phyloP scores from a whole-genome alignment of 2,329 filamentous ascomycete species.

The Elsinoe ampelina region DNA sequence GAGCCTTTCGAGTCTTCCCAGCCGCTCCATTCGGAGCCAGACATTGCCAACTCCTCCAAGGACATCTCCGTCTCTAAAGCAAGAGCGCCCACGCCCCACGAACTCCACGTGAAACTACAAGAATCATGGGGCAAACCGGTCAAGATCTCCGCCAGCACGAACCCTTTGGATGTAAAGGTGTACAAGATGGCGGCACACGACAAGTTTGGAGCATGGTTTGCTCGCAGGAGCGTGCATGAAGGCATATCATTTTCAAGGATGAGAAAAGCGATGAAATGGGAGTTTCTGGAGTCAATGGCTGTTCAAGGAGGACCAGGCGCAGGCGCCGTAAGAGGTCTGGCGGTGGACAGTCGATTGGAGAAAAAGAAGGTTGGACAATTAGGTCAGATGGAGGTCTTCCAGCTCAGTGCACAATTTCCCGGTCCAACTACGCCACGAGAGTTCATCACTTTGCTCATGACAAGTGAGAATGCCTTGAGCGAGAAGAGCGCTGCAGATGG shows the following conservation, averaged over 20 bases:
- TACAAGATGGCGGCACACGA: slow-evolving; percentile 75
- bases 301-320: slow-evolving; percentile 60
- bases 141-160: slow-evolving; percentile 61
- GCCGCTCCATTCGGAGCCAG: slow-evolving; percentile 50
- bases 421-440: slow-evolving; percentile 81
- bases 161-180: slow-evolving; percentile 65
- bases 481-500: slow-evolving; percentile 32
- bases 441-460: slow-evolving; percentile 72
- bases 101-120: slow-evolving; percentile 52
- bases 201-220: slow-evolving; percentile 82
- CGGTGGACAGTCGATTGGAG: slow-evolving; percentile 67
- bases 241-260: slow-evolving; percentile 68
- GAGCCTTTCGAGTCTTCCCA: slow-evolving; percentile 36
- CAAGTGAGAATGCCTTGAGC: slow-evolving; percentile 47
- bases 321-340: slow-evolving; percentile 74
- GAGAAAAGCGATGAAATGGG: slow-evolving; percentile 64
- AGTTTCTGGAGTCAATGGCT: slow-evolving; percentile 71
- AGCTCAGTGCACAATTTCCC: slow-evolving; percentile 81
- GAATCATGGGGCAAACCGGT: slow-evolving; percentile 80
- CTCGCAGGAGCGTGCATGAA: slow-evolving; percentile 70
- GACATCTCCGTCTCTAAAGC: slow-evolving; percentile 46
- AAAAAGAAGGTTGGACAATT: slow-evolving; percentile 48
- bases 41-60: slow-evolving; percentile 40
- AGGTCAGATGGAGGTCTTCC: slow-evolving; percentile 65
- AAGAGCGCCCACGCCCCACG: slow-evolving; percentile 40